phyloP scores from a whole-genome alignment of 768 basidiomycete genomes.

The Trametes coccinea region DNA sequence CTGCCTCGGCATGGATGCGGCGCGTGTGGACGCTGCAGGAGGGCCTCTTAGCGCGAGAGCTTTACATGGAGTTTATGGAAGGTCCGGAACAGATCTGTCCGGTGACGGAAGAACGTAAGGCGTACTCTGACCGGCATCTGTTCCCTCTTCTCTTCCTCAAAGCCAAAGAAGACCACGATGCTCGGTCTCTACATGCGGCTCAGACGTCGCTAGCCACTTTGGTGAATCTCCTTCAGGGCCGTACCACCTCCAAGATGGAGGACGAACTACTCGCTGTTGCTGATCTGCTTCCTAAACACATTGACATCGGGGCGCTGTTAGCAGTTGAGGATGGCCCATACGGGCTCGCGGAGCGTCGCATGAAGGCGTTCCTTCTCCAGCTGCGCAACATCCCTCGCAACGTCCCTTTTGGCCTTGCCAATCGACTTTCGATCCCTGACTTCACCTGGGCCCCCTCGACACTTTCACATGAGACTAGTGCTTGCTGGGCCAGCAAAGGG shows the following conservation, averaged over 20 bases:
- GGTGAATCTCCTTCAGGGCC: background rate
- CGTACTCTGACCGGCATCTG: too few species aligned
- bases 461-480: background rate
- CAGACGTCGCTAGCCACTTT: background rate
- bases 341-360: background rate
- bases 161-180: too few species aligned
- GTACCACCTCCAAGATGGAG: conserved; percentile 10
- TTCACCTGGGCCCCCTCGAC: background rate
- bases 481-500: background rate
- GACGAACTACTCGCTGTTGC: conserved; percentile 12
- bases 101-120: background rate
- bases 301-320: conserved; percentile 1
- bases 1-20: conserved; percentile 2
- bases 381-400: background rate
- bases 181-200: too few species aligned
- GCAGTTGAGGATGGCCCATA: too few species aligned
- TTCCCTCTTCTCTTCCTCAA: too few species aligned
- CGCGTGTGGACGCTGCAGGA: conserved; percentile 9
- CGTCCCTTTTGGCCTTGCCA: background rate
- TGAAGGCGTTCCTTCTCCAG: conserved; percentile 5
- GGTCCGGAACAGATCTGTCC: conserved; percentile 11
- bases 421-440: background rate
- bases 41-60: background rate
- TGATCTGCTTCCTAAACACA: background rate
- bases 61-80: conserved; percentile 2